Percentiles rank a stretch among this genome's conserved stretches.
Evolutionary conservation across 148 eudicot genomes (phyloP).

Genomic region (Camellia granthamiana): DNA sequence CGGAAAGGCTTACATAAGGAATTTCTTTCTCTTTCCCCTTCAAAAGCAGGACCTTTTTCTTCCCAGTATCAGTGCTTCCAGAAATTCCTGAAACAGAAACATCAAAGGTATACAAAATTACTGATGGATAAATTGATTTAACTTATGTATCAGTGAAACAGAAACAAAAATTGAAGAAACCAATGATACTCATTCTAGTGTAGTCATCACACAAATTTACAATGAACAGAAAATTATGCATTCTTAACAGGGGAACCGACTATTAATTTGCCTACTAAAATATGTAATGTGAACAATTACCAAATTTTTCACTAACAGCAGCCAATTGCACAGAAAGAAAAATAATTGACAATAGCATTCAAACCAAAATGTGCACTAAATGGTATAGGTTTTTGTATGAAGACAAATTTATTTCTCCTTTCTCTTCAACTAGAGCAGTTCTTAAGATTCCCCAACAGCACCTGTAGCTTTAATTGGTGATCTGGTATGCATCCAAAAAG

Average conservation of each 20-base stretch:
- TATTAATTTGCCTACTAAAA: not conserved
- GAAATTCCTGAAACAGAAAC: not conserved
- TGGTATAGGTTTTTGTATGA: not conserved
- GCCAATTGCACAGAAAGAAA: not conserved
- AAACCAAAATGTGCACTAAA: not conserved
- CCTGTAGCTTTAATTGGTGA: too few species aligned
- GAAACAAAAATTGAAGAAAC: not conserved
- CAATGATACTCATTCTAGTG: not conserved
- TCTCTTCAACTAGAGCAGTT: too few species aligned
- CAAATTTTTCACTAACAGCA: not conserved
- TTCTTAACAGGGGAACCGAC: not conserved
- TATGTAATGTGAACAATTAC: not conserved
- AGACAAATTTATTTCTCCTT: not conserved
- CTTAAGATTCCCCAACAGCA: too few species aligned
- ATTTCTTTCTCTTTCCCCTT: constrained; percentile 82
- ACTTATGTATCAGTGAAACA: not conserved
- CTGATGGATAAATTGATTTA: not conserved
- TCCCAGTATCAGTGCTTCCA: not conserved
- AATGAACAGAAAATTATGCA: not conserved
- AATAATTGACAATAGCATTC: constrained; percentile 4
- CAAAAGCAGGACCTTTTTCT: constrained; percentile 74
- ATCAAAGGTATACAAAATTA: not conserved
- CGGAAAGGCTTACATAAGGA: constrained; percentile 38
- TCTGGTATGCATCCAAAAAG: too few species aligned
- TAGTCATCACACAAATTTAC: not conserved